These are phyloP conservation scores for Aquanectria penicillioides DNA, from an alignment of 2,329 filamentous ascomycete genomes.

Conservation along the genomic window DNA sequence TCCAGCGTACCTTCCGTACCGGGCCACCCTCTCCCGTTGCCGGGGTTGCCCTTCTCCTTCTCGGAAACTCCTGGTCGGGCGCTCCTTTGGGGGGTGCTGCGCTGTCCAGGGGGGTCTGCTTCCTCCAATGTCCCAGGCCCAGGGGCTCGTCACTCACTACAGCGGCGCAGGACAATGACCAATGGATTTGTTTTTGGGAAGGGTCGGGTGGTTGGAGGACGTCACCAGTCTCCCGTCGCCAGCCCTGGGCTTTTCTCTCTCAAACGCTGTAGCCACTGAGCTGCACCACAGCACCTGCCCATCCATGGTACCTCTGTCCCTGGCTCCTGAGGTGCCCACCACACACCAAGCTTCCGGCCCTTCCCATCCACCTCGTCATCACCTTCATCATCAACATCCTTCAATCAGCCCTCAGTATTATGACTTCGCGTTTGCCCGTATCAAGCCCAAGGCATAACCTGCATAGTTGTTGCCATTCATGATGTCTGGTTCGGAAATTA, in stretches of 20 bases:
- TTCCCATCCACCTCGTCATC: slow-evolving; percentile 21
- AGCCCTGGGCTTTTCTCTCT: slow-evolving; percentile 1
- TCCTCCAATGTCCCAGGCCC: slow-evolving; percentile 13
- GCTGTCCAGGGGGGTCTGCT: slow-evolving; percentile 14
- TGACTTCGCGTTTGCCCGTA: slow-evolving; percentile 8
- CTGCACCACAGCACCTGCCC: background rate
- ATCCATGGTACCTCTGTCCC: slow-evolving; percentile 9
- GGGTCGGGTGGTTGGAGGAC: slow-evolving; percentile 20
- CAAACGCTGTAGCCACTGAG: slow-evolving; percentile 19
- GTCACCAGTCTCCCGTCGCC: slow-evolving; percentile 18
- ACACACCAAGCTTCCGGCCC: background rate
- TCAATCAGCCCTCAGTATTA: slow-evolving; percentile 14
- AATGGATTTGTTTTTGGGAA: slow-evolving; percentile 6
- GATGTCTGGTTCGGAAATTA: slow-evolving; percentile 8
- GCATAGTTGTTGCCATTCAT: background rate
- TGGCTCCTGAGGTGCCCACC: background rate
- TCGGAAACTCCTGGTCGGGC: slow-evolving; percentile 17
- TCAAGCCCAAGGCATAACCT: slow-evolving; percentile 5
- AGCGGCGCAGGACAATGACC: slow-evolving; percentile 1
- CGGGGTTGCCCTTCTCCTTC: slow-evolving; percentile 17
- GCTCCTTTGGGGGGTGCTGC: slow-evolving; percentile 6
- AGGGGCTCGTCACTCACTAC: slow-evolving; percentile 18
- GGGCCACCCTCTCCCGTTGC: slow-evolving; percentile 3
- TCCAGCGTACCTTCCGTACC: too few relatives aligned
- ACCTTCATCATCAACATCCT: slow-evolving; percentile 5